Evolutionary conservation across 371 early-diverging fungal genomes (phyloP).

Genomic region (Mucor saturninus): DNA sequence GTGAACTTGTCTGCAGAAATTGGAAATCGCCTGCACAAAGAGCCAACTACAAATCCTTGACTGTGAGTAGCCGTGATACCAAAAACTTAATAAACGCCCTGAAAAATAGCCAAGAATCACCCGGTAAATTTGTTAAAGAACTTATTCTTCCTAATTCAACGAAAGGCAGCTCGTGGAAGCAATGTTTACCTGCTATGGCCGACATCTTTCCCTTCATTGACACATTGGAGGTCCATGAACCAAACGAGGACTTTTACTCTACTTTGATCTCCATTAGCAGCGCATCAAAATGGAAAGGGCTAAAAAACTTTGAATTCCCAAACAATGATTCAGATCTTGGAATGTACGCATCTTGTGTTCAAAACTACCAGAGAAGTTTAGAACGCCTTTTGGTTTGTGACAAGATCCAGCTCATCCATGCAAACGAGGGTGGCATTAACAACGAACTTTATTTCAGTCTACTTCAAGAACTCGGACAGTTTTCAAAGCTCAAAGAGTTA

Average conservation of each 20-base stretch:
- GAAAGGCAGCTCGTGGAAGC: background rate
- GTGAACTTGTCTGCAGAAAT: background rate
- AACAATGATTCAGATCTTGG: background rate
- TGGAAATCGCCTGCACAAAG: background rate
- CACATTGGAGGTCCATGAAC: background rate
- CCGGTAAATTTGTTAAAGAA: background rate
- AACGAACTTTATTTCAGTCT: background rate
- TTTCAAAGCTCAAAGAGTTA: background rate
- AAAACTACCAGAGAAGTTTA: background rate
- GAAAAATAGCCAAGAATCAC: background rate
- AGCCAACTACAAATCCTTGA: background rate
- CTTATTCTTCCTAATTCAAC: background rate
- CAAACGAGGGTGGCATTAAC: too few relatives aligned
- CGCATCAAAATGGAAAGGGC: background rate
- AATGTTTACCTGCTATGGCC: background rate
- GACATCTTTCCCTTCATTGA: conserved; percentile 1
- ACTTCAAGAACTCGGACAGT: background rate
- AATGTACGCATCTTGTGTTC: background rate
- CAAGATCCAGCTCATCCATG: background rate
- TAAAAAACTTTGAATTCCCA: background rate
- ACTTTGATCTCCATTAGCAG: background rate
- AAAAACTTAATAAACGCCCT: background rate
- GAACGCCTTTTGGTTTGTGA: background rate
- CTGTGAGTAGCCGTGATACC: background rate
- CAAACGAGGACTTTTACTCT: background rate